phyloP scores from a whole-genome alignment of 169 alveolate genomes.

The Plasmodium vivax region DNA sequence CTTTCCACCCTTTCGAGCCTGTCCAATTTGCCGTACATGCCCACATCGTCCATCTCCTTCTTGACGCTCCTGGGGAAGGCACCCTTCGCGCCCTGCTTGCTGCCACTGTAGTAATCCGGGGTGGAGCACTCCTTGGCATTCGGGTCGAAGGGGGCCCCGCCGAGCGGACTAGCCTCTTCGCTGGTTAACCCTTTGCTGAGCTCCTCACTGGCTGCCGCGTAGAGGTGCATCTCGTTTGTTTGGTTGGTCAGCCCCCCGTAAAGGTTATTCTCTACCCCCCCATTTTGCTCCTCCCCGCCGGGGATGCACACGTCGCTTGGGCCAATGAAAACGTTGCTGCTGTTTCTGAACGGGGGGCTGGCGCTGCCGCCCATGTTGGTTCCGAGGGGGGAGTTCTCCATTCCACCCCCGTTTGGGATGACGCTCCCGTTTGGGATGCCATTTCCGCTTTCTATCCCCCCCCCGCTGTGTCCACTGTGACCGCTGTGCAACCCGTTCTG shows the following conservation, averaged over 20 bases:
- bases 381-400: background rate
- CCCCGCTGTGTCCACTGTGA: too few species aligned
- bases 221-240: background rate
- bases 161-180: background rate
- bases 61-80: background rate
- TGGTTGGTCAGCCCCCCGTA: background rate
- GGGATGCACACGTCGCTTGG: background rate
- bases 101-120: slow-evolving; percentile 1
- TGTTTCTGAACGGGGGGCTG: background rate
- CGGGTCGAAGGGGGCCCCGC: background rate
- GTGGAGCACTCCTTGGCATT: background rate
- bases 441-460: too few species aligned
- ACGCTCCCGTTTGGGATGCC: too few species aligned
- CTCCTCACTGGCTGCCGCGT: background rate
- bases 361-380: background rate
- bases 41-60: slow-evolving; percentile 43
- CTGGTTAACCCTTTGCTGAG: slow-evolving; percentile 13
- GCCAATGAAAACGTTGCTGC: background rate
- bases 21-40: slow-evolving; percentile 17
- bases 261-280: background rate
- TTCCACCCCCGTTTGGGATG: background rate
- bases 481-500: background rate
- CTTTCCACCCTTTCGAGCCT: slow-evolving; percentile 4
- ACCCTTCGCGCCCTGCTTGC: slow-evolving; percentile 1
- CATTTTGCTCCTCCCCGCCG: background rate